Conservation (phyloP, 2,329 filamentous ascomycete genomes). For the Neofusicoccum umdonicola region DNA sequence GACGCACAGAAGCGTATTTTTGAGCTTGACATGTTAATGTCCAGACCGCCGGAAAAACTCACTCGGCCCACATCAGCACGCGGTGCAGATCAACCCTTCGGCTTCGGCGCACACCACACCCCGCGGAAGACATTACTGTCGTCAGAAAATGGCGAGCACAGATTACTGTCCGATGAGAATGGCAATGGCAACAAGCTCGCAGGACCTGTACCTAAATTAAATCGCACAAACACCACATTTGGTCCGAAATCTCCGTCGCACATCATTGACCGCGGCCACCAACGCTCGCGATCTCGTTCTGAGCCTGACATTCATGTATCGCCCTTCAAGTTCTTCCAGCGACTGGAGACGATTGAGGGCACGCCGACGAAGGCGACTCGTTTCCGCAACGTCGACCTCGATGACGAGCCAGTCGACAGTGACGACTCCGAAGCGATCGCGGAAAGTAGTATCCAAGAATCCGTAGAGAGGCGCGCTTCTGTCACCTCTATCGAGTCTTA, state of each 20-base stretch:
- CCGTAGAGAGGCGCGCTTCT: conserved; percentile 29
- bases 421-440: conserved; percentile 8
- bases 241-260: neutral
- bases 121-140: neutral
- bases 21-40: conserved; percentile 53
- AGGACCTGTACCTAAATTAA: conserved; percentile 14
- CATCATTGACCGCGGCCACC: conserved; percentile 6
- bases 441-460: conserved; percentile 9
- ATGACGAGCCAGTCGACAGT: conserved; percentile 2
- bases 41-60: conserved; percentile 12
- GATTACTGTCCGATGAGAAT: neutral
- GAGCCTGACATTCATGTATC: conserved; percentile 12
- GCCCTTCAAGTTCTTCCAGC: conserved; percentile 6
- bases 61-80: conserved; percentile 16
- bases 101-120: neutral
- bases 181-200: conserved; percentile 1
- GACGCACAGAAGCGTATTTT: conserved; percentile 72
- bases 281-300: conserved; percentile 14
- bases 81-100: conserved; percentile 14
- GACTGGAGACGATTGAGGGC: conserved; percentile 13
- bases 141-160: neutral
- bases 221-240: conserved; percentile 15
- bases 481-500: conserved; percentile 32
- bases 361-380: conserved; percentile 6
- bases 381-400: neutral